phyloP scores from a whole-genome alignment of 1,139 yeast genomes.

The Blastobotrys aristatus region DNA sequence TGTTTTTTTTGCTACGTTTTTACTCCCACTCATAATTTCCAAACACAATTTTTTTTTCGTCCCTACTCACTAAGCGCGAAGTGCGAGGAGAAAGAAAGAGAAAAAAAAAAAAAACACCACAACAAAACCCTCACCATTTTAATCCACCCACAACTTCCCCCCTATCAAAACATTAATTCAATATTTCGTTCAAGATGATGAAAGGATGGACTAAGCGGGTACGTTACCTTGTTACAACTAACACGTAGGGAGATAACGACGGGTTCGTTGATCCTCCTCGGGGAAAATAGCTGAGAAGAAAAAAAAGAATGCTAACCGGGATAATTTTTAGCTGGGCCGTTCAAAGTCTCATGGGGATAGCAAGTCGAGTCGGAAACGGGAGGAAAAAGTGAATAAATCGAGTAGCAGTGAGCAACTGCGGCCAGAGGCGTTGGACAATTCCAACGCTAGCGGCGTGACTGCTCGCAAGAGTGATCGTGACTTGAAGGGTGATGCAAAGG shows the following conservation, averaged over 20 bases:
- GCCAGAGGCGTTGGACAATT: constrained; percentile 20
- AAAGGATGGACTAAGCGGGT: constrained; percentile 39
- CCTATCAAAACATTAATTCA: background rate
- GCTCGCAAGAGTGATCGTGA: constrained; percentile 5
- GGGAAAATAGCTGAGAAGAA: too few relatives aligned
- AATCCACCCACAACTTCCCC: background rate
- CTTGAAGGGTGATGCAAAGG: background rate
- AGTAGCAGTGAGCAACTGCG: constrained; percentile 21
- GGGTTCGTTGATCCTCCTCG: background rate
- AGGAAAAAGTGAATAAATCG: constrained; percentile 18
- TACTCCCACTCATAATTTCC: background rate
- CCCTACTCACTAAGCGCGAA: background rate
- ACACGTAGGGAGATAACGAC: too few relatives aligned
- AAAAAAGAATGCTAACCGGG: background rate
- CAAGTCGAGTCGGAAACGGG: constrained; percentile 18
- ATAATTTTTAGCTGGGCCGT: constrained; percentile 25
- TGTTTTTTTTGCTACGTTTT: background rate
- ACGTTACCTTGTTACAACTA: constrained; percentile 8
- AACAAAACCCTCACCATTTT: background rate
- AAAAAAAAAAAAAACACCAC: background rate
- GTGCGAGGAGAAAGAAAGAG: background rate
- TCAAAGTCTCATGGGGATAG: constrained; percentile 27
- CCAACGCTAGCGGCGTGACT: constrained; percentile 1
- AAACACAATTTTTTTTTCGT: background rate
- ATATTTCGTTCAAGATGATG: constrained; percentile 29